Base-by-base conservation (phyloP, 1,284 basidiomycete genomes). In the Trichosporon asahii region DNA sequence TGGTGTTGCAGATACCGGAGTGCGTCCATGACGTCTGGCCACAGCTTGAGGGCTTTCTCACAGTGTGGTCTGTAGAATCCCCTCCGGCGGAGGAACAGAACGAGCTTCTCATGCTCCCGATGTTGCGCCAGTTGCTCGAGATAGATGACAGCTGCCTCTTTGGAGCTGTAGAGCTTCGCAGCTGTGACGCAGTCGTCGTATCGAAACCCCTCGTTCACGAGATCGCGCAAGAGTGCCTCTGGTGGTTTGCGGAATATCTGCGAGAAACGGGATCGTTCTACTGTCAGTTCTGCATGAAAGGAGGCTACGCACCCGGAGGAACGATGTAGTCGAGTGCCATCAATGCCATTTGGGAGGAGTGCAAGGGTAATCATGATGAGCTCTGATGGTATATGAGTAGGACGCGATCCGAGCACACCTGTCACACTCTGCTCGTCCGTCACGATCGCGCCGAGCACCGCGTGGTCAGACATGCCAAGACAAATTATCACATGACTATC, bases 131-230 rank as follows among this genome's bases (percentile, higher is more conserved):
- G 29, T 8, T 61, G 27, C 57, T 61, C 57, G 29, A 61, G 57
- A 8, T 61, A 61, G 57, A 61, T 31, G 57, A 31, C 29, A 1
- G 57, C 57, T 2, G 57, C 57, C 18, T 61, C 57, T 9, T 29
- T n/a, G 15, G 57, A 61, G 18, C 27, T 33, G 29, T 61, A 31
- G 4, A 61, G 57, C 1, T n/a, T 18, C 2, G 27, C 57, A 4
- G 57, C 57, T 5, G 57, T 27, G 3, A 33, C 27, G 29, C 57
- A 61, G 57, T 61, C 57, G 57, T 61, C 57, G 57, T 61, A 61
- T 11, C 27, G 57, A 11, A 61, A 61, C 29, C 57, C 57, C 7
- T 31, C 27, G 2, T 18, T 5, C 18, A 61, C 57, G 18, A 61
- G 57, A 18, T 61, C 57, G 18, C 27, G 29, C 27, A 61, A 27